Evolutionary conservation across 2,329 filamentous ascomycete species (phyloP), one percentile per base, ranked within the genome.

Genomic region (Claviceps arundinis): DNA sequence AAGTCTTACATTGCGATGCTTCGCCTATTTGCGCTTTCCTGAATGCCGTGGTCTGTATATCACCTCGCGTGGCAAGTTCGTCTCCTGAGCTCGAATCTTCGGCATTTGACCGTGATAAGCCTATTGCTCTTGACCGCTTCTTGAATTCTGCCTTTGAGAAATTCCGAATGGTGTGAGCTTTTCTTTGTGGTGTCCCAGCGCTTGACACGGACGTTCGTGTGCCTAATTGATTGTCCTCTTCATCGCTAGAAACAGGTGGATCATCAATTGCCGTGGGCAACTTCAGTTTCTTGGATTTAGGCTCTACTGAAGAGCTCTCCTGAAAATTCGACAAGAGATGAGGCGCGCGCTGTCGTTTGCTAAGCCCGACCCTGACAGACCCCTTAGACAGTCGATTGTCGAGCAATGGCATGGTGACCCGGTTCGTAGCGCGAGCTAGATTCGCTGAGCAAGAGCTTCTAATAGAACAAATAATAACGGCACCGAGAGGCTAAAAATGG

Each of bases 21-120:
- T 38, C 47, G 38, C 50, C 16, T 24, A n/a, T 19, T 34, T 43
- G 37, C n/a, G 52, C 26, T 19, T 46, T 37, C 2, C 44, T 24
- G 44, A 72, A 73, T 13, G 37, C 53, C n/a, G 66, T 69, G 8
- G 55, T 56, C 40, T 56, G 61, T 26, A 73, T 72, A 50, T 62
- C 55, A 16, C 58, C 65, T 4, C 58, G 56, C n/a, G 54, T 52
- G 37, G 52, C 56, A 26, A 52, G 52, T 22, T 65, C 60, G 37
- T 65, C 60, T 22, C 58, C 61, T 2, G 48, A 50, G 37, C 48
- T 50, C 41, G 64, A 66, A 48, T 60, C 58, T 26, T 59, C 56
- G 52, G 42, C 50, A 34, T 47, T 8, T 5, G 30, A 3, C 30
- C 22, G 40, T 40, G 30, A 8, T 37, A 37, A 14, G 6, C 22